These are phyloP conservation scores for Aspergillus sergii DNA, from an alignment of 2,329 filamentous ascomycete genomes.

Conservation along the genomic window DNA sequence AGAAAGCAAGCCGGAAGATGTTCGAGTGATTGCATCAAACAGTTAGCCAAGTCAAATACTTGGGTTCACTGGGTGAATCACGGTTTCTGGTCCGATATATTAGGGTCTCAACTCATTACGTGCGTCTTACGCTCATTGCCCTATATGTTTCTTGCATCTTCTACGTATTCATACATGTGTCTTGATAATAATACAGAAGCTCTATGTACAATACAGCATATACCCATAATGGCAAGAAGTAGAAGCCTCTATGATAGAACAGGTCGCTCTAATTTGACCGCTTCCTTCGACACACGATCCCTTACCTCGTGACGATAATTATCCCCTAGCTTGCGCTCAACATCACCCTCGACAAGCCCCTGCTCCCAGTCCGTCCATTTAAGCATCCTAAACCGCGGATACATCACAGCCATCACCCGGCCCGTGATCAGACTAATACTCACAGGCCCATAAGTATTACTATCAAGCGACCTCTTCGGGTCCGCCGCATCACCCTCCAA, in stretches of 20 bases:
- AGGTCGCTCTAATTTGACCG: constrained; percentile 38
- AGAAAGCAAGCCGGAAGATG: constrained; percentile 50
- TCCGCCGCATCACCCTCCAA: constrained; percentile 82
- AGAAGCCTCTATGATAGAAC: constrained; percentile 22
- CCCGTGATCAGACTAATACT: constrained; percentile 75
- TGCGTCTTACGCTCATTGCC: not conserved
- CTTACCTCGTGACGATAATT: constrained; percentile 38
- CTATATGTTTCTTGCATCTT: no score
- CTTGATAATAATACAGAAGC: constrained; percentile 1
- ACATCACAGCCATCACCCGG: constrained; percentile 71
- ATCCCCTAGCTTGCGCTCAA: constrained; percentile 25
- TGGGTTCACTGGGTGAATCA: not conserved
- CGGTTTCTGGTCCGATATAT: no score
- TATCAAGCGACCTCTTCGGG: constrained; percentile 72
- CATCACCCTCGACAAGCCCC: constrained; percentile 27
- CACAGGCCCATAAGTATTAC: constrained; percentile 87
- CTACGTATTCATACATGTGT: not conserved
- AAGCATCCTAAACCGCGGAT: constrained; percentile 54
- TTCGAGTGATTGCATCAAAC: constrained; percentile 41
- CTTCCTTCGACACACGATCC: constrained; percentile 40
- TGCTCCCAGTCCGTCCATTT: constrained; percentile 43
- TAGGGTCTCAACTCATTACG: not conserved
- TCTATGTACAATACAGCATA: constrained; percentile 14
- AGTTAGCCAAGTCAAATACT: not conserved
- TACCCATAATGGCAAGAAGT: not conserved